phyloP scores from a whole-genome alignment of 2,329 filamentous ascomycete genomes.

The Gyromitra esculenta region DNA sequence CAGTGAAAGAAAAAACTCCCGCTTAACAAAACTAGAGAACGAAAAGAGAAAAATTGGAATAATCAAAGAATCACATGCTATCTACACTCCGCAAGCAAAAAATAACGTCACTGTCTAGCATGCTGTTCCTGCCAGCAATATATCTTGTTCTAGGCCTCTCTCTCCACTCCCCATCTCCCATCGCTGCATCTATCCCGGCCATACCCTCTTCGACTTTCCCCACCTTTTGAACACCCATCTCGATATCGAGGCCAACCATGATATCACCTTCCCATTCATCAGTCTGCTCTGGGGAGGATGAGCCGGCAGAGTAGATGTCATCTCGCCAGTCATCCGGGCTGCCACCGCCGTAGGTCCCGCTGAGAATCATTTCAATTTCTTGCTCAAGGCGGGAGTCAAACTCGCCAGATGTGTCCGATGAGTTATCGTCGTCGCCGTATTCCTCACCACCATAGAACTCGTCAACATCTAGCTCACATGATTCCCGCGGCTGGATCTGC shows the following conservation, averaged over 20 bases:
- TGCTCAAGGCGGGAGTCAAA: slow-evolving; percentile 21
- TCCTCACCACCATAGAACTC: background rate
- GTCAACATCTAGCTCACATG: background rate
- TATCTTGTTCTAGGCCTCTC: slow-evolving; percentile 44
- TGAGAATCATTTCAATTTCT: slow-evolving; percentile 45
- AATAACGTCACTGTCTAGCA: slow-evolving; percentile 44
- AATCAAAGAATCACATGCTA: slow-evolving; percentile 11
- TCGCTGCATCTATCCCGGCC: background rate
- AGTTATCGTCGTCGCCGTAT: background rate
- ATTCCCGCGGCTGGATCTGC: too few species aligned
- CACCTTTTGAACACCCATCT: background rate
- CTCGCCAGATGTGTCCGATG: slow-evolving; percentile 21
- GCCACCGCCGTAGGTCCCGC: slow-evolving; percentile 27
- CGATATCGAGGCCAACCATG: slow-evolving; percentile 17
- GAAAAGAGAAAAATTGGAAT: background rate
- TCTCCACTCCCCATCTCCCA: slow-evolving; percentile 18
- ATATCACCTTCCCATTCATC: slow-evolving; percentile 32
- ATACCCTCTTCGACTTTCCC: background rate
- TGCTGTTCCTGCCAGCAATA: slow-evolving; percentile 47
- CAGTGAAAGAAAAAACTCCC: slow-evolving; percentile 2
- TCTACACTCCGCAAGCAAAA: slow-evolving; percentile 44
- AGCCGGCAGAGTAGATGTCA: slow-evolving; percentile 14
- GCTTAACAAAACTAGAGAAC: background rate
- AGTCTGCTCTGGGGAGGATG: background rate
- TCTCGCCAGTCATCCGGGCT: slow-evolving; percentile 35